These are phyloP conservation scores for Haplosporangium gracile DNA, from an alignment of 192 early-diverging fungal species.

Conservation along the genomic window DNA sequence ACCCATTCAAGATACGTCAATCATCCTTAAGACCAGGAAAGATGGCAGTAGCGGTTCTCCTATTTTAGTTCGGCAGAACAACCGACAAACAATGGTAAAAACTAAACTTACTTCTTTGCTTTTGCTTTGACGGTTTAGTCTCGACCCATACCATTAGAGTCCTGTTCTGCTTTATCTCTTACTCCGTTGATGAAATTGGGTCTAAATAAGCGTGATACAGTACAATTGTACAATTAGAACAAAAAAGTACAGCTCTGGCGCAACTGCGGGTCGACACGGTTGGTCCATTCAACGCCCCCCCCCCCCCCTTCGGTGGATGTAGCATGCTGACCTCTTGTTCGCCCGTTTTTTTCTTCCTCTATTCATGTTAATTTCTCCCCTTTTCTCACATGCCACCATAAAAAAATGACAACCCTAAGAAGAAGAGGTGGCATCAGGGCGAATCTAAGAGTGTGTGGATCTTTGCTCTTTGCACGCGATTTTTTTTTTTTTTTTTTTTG, in stretches of 20 bases:
- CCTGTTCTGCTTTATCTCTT: too few species aligned
- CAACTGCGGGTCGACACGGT: not conserved
- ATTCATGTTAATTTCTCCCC: too few species aligned
- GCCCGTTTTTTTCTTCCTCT: not conserved
- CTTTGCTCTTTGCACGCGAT: not conserved
- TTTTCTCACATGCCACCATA: not conserved
- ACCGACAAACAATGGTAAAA: too few species aligned
- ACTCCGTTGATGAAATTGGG: not conserved
- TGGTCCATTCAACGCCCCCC: not conserved
- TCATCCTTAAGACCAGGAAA: too few species aligned
- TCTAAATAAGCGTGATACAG: not conserved
- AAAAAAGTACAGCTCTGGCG: not conserved
- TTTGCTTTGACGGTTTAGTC: too few species aligned
- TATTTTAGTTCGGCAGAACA: too few species aligned
- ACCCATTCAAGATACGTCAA: too few species aligned
- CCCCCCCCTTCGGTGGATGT: not conserved
- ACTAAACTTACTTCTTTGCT: too few species aligned
- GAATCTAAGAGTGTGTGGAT: not conserved
- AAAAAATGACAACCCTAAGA: not conserved
- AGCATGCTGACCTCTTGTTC: not conserved
- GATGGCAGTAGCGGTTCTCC: too few species aligned
- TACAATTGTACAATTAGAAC: not conserved
- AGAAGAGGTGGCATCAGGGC: not conserved
- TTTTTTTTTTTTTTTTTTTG: too few species aligned
- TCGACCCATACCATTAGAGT: too few species aligned